A percentile compares a stretch with the other conserved stretches of the same genome.
Evolutionary conservation across 1,284 basidiomycete species (phyloP).

Genomic region (Apiotrichum sp.): DNA sequence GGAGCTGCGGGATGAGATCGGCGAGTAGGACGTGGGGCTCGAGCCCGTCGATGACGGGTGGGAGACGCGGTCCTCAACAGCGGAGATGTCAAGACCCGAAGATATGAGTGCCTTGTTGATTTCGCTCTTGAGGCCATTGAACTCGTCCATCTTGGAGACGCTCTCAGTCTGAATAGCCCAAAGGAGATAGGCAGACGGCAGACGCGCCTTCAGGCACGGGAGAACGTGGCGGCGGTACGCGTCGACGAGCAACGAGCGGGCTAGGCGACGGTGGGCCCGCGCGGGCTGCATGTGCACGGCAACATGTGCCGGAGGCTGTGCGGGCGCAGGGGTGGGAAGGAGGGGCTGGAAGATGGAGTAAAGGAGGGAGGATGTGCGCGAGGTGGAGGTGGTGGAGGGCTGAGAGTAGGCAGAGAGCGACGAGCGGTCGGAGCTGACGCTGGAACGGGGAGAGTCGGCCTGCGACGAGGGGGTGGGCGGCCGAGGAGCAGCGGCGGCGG

Average conservation of each 20-base stretch:
- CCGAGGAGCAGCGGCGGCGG: slow-evolving; percentile 23
- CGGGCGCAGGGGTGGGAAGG: slow-evolving; percentile 17
- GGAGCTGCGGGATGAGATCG: slow-evolving; percentile 5
- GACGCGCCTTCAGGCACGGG: slow-evolving; percentile 45
- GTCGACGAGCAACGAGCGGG: slow-evolving; percentile 68
- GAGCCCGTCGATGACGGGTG: too few relatives aligned
- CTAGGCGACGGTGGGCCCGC: slow-evolving; percentile 59
- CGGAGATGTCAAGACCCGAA: slow-evolving; percentile 20
- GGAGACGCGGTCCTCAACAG: slow-evolving; percentile 1
- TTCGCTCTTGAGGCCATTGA: slow-evolving; percentile 26
- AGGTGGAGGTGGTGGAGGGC: slow-evolving; percentile 2
- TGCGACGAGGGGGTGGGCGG: slow-evolving; percentile 21
- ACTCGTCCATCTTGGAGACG: slow-evolving; percentile 28
- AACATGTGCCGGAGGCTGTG: slow-evolving; percentile 4
- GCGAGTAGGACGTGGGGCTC: slow-evolving; percentile 6
- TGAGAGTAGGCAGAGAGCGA: neutral
- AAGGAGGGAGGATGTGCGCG: slow-evolving; percentile 36
- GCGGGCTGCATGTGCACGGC: slow-evolving; percentile 42
- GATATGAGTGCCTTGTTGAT: slow-evolving; percentile 25
- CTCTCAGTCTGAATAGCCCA: slow-evolving; percentile 40
- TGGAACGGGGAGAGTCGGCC: slow-evolving; percentile 17
- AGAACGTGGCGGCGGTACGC: slow-evolving; percentile 64
- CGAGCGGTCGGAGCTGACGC: slow-evolving; percentile 10
- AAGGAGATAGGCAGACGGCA: slow-evolving; percentile 41
- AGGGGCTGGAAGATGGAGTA: slow-evolving; percentile 43